Evolutionary conservation across 1,284 basidiomycete species (phyloP).

Genomic region (Trichosporon faecale): DNA sequence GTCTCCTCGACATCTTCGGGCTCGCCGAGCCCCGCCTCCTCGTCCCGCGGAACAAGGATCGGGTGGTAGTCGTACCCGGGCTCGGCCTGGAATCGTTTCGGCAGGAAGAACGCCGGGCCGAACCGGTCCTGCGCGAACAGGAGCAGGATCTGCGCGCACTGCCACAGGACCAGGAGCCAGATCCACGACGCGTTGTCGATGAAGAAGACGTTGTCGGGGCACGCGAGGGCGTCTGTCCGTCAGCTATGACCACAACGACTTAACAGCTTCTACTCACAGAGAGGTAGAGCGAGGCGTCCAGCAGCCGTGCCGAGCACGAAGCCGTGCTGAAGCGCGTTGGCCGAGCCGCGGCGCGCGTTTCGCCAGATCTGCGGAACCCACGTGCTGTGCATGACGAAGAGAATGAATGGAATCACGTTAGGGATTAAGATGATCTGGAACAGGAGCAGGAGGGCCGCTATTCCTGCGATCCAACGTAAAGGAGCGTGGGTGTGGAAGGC

Average conservation of each 20-base stretch:
- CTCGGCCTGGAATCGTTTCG: slow-evolving; percentile 55
- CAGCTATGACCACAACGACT: no score
- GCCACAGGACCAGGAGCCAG: slow-evolving; percentile 62
- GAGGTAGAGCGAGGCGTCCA: slow-evolving; percentile 65
- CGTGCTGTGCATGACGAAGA: slow-evolving; percentile 68
- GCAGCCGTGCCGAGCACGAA: slow-evolving; percentile 76
- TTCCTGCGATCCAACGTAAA: slow-evolving; percentile 17
- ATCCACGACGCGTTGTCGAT: slow-evolving; percentile 66
- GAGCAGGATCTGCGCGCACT: slow-evolving; percentile 63
- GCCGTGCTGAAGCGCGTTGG: slow-evolving; percentile 64
- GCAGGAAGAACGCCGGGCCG: slow-evolving; percentile 73
- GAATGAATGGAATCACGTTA: slow-evolving; percentile 65
- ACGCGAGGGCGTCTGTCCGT: slow-evolving; percentile 68
- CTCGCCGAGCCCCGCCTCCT: slow-evolving; percentile 62
- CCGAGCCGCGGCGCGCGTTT: slow-evolving; percentile 66
- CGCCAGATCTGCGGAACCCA: slow-evolving; percentile 83
- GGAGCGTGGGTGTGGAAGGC: not conserved
- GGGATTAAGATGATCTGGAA: slow-evolving; percentile 71
- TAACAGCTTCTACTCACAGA: slow-evolving; percentile 64
- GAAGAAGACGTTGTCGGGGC: slow-evolving; percentile 80
- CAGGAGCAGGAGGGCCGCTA: slow-evolving; percentile 52
- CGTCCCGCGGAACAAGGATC: slow-evolving; percentile 64
- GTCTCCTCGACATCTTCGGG: not conserved
- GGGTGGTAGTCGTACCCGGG: slow-evolving; percentile 82
- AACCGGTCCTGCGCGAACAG: slow-evolving; percentile 71